Evolutionary conservation across 225 moss, liverwort and hornwort genomes (phyloP).

Genomic region (Bryum argenteum): DNA sequence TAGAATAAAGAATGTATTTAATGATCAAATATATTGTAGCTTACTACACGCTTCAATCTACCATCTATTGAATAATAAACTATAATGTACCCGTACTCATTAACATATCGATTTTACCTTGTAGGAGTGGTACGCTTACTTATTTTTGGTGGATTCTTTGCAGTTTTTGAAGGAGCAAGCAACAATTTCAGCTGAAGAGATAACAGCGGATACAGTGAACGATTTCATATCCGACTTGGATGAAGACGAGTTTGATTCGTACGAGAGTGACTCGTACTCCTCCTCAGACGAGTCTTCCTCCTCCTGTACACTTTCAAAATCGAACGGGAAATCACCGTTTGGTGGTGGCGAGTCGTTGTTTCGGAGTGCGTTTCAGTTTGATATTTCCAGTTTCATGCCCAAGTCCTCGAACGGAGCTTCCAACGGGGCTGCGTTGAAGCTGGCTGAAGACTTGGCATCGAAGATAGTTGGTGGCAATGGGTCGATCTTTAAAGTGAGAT

Average conservation of each 20-base stretch:
- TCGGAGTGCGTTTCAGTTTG: slow-evolving; percentile 28
- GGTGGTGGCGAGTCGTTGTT: slow-evolving; percentile 33
- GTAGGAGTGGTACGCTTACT: too few species aligned
- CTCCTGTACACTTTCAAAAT: slow-evolving; percentile 7
- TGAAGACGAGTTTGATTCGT: slow-evolving; percentile 56
- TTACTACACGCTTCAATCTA: too few species aligned
- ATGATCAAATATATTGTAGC: too few species aligned
- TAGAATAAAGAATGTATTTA: too few species aligned
- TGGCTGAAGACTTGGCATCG: slow-evolving; percentile 55
- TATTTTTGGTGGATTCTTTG: slow-evolving; percentile 10
- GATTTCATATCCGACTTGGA: slow-evolving; percentile 76
- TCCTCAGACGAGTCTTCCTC: slow-evolving; percentile 39
- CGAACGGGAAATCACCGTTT: slow-evolving; percentile 44
- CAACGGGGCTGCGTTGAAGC: slow-evolving; percentile 64
- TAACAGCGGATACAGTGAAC: slow-evolving; percentile 89
- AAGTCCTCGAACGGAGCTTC: slow-evolving; percentile 38
- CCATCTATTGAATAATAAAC: too few species aligned
- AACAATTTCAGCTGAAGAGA: slow-evolving; percentile 83
- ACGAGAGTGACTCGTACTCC: slow-evolving; percentile 38
- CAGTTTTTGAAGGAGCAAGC: slow-evolving; percentile 99
- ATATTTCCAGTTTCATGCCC: slow-evolving; percentile 35
- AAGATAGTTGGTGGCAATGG: slow-evolving; percentile 50
- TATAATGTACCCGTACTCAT: too few species aligned
- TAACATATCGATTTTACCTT: too few species aligned
- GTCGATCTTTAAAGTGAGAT: slow-evolving; percentile 44